Percentiles rank a stretch among this genome's conserved stretches.
Evolutionary conservation across 192 early-diverging fungal species (phyloP).

Genomic region (Umbelopsis isabellina): DNA sequence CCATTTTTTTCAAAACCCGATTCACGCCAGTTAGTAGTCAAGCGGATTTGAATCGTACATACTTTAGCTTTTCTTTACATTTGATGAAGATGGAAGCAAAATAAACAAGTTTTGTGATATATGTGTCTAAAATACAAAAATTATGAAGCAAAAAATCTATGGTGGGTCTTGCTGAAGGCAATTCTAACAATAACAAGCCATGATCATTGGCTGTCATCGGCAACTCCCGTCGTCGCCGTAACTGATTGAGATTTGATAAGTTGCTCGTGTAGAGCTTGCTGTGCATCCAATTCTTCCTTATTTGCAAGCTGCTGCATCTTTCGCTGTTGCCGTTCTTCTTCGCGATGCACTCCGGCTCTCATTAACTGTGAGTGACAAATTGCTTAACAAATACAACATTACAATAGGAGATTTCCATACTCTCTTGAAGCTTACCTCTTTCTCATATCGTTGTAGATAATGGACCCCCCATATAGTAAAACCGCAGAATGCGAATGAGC

Average conservation of each 20-base stretch:
- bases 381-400: not conserved
- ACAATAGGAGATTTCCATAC: not conserved
- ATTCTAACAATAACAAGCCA: not conserved
- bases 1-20: not conserved
- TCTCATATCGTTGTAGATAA: slow-evolving; percentile 37
- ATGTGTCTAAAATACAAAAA: not conserved
- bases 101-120: too few relatives aligned
- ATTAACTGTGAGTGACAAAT: not conserved
- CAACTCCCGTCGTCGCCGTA: not conserved
- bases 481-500: slow-evolving; percentile 38
- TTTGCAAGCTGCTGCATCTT: slow-evolving; percentile 1
- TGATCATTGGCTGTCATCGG: slow-evolving; percentile 3
- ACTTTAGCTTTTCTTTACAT: too few relatives aligned
- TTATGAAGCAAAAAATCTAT: not conserved
- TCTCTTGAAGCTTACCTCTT: slow-evolving; percentile 31
- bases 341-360: slow-evolving; percentile 1
- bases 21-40: not conserved
- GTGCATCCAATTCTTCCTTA: slow-evolving; percentile 15
- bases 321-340: slow-evolving; percentile 8
- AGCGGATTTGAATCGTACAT: not conserved
- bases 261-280: slow-evolving; percentile 8
- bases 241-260: slow-evolving; percentile 1
- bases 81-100: too few relatives aligned
- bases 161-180: not conserved
- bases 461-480: slow-evolving; percentile 36